Percentiles rank a stretch among this genome's conserved stretches.
Conservation (phyloP, 1,139 yeast species). For the Candida tunisiensis region DNA sequence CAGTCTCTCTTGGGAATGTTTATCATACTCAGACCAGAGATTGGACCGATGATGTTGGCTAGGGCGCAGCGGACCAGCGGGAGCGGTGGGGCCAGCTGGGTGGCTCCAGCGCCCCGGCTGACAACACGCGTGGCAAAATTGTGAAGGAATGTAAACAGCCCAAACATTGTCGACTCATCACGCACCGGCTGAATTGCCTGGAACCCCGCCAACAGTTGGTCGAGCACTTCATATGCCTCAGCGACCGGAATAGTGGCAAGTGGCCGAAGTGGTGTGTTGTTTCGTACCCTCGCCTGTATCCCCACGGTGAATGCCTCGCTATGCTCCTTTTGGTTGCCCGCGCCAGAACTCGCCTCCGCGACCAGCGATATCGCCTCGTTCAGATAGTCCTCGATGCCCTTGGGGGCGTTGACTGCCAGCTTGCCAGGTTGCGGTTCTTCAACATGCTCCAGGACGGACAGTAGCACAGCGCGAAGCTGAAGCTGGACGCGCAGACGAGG, state of each 20-base stretch:
- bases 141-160: constrained; percentile 15
- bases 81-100: too few species aligned
- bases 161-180: constrained; percentile 9
- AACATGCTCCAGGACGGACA: too few species aligned
- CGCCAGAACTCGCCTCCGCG: constrained; percentile 2
- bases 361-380: constrained; percentile 4
- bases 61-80: too few species aligned
- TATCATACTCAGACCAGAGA: too few species aligned
- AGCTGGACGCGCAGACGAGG: too few species aligned
- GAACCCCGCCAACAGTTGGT: constrained; percentile 8
- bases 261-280: constrained; percentile 14
- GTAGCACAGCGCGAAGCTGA: too few species aligned
- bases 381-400: too few species aligned
- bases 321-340: constrained; percentile 2
- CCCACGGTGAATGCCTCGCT: constrained; percentile 8
- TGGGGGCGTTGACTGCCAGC: too few species aligned
- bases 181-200: constrained; percentile 6
- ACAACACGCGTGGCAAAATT: constrained; percentile 8
- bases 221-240: constrained; percentile 10
- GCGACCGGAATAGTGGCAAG: constrained; percentile 6
- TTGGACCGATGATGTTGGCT: too few species aligned
- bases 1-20: too few species aligned
- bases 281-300: constrained; percentile 14
- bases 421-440: constrained; percentile 7
- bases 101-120: too few species aligned